Base-by-base conservation (phyloP, 331 rosid species). In the Rosa hybrid region DNA sequence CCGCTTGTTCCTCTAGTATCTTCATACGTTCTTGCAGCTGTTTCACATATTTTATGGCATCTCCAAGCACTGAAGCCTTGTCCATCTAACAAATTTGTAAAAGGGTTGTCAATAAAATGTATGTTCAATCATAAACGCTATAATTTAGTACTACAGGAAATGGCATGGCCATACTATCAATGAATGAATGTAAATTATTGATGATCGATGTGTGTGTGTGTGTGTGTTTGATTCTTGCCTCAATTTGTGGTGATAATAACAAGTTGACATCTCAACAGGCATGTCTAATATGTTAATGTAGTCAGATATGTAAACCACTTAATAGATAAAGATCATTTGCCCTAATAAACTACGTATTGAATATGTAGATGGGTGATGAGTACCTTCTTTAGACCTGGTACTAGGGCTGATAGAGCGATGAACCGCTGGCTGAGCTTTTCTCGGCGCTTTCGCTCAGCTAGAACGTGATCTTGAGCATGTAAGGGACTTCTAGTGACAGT, bases 371-470 rank as follows among this genome's bases (percentile, higher is more conserved):
- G 10, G 8, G 25, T 20, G 42, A 27, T 64, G 3, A 67, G 51
- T 75, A 92, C 97, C 97, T 91, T 92, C 68, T 87, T 92, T 45
- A 94, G 91, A 75, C 97, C 97, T 8, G 97, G 98, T 60, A 94
- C 82, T 60, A 94, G 78, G 70, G 98, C 94, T 0, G 98, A 92
- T 73, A 94, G 95, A 63, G 97, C 91, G 6, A 92, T 83, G 85
- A 92, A 92, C 42, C 81, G 78, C 80, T 88, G 91, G 72, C 87
- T 89, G 80, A 94, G 97, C 69, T 94, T 94, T 75, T 92, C 97
- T 59, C 98, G 79, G 45, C 98, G 86, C 81, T 90, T 94, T 78
- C 98, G 86, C 75, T 94, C 97, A 0, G 97, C 97, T 34, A 91
- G 17, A 2, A 94, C 98, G 21, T 92, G 98, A 67, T 94, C 96